These are phyloP conservation scores for Beauveria asiatica DNA, from an alignment of 2,329 filamentous ascomycete species.

Conservation along the genomic window DNA sequence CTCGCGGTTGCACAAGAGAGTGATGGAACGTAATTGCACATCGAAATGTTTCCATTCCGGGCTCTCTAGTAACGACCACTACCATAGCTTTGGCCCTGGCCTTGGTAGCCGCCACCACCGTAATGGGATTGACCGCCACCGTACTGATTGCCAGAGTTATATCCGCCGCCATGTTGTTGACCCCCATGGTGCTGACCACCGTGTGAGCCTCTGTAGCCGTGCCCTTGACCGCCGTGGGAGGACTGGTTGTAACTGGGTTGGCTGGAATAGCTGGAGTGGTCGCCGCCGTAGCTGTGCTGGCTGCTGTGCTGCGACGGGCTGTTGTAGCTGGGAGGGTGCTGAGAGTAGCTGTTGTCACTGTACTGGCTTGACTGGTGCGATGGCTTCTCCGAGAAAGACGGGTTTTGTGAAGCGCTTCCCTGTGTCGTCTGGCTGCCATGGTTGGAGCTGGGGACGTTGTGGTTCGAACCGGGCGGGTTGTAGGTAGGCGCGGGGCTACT, in stretches of 20 bases:
- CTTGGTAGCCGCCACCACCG: conserved; percentile 2
- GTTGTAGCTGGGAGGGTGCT: conserved; percentile 17
- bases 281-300: not conserved
- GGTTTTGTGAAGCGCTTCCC: conserved; percentile 14
- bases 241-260: not conserved
- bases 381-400: conserved; percentile 15
- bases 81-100: conserved; percentile 8
- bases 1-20: not conserved
- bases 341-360: conserved; percentile 15
- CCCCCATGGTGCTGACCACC: not conserved
- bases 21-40: not conserved
- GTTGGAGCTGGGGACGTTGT: conserved; percentile 18
- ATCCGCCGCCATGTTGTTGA: conserved; percentile 2
- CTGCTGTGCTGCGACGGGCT: not conserved
- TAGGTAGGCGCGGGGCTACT: conserved; percentile 53
- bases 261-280: not conserved
- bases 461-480: conserved; percentile 24
- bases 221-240: not conserved
- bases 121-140: conserved; percentile 6
- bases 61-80: not conserved
- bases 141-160: conserved; percentile 3
- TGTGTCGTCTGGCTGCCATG: conserved; percentile 9
- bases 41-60: not conserved
- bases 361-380: conserved; percentile 12
- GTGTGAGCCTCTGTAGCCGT: conserved; percentile 1